Evolutionary conservation across 2,329 filamentous ascomycete genomes (phyloP).

Genomic region (Xylariaceae sp.): DNA sequence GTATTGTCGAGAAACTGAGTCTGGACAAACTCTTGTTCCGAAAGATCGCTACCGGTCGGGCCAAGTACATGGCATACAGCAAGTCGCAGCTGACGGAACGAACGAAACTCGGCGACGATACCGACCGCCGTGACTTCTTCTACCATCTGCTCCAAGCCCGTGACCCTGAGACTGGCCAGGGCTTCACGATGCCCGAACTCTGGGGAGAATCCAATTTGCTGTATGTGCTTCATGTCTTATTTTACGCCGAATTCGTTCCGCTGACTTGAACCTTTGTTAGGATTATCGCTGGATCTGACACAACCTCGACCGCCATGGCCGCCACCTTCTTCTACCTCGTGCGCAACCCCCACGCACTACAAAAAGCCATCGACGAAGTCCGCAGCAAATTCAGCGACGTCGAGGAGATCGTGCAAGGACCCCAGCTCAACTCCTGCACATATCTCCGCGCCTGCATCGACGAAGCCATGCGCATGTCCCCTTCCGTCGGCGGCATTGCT

Average conservation of each 20-base stretch:
- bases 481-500: conserved; percentile 55
- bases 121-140: conserved; percentile 68
- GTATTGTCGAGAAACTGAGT: conserved; percentile 59
- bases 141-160: conserved; percentile 67
- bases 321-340: conserved; percentile 59
- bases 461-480: conserved; percentile 59
- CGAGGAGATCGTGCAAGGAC: conserved; percentile 52
- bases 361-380: conserved; percentile 47
- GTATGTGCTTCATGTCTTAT: conserved; percentile 33
- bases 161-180: conserved; percentile 64
- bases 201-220: conserved; percentile 67
- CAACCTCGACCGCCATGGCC: conserved; percentile 63
- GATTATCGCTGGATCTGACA: conserved; percentile 67
- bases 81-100: conserved; percentile 61
- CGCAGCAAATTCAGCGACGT: conserved; percentile 45
- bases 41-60: conserved; percentile 60
- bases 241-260: neutral
- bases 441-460: conserved; percentile 61
- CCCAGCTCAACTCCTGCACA: conserved; percentile 44
- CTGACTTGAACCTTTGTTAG: conserved; percentile 26
- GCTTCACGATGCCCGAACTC: conserved; percentile 60
- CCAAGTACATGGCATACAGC: conserved; percentile 66
- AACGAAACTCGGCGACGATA: conserved; percentile 60
- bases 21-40: conserved; percentile 65
- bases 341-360: conserved; percentile 45